Evolutionary conservation across 2,329 filamentous ascomycete genomes (phyloP).

Genomic region (Cryphonectria japonica): DNA sequence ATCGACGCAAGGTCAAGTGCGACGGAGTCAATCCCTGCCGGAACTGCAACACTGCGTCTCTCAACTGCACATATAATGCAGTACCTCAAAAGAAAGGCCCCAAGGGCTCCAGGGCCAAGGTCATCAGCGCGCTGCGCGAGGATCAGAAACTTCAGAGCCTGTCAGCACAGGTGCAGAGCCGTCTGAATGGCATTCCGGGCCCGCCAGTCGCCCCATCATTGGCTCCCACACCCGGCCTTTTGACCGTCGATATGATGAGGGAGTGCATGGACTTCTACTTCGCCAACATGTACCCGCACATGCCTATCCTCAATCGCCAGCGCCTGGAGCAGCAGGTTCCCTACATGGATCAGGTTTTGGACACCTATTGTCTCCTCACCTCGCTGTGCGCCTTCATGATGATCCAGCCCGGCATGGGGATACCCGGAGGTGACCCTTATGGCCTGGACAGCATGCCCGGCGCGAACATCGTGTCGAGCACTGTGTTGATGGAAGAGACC

Average conservation of each 20-base stretch:
- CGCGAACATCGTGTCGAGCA: conserved; percentile 65
- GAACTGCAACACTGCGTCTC: conserved; percentile 69
- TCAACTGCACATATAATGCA: conserved; percentile 74
- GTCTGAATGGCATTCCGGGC: conserved; percentile 58
- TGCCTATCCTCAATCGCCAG: conserved; percentile 64
- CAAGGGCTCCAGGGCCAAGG: conserved; percentile 74
- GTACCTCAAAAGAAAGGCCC: conserved; percentile 78
- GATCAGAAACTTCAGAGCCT: conserved; percentile 69
- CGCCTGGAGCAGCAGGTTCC: conserved; percentile 61
- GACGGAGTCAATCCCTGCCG: conserved; percentile 72
- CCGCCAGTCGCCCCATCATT: conserved; percentile 52
- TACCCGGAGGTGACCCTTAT: conserved; percentile 60
- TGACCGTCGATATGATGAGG: conserved; percentile 66
- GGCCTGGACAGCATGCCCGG: conserved; percentile 60
- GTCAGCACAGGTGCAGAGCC: conserved; percentile 63
- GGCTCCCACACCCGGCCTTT: conserved; percentile 61
- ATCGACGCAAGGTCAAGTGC: conserved; percentile 76
- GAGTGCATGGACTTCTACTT: conserved; percentile 72
- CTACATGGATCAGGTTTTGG: conserved; percentile 64
- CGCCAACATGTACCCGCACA: conserved; percentile 65
- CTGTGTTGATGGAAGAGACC: conserved; percentile 69
- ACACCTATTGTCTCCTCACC: conserved; percentile 66
- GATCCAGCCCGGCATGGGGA: conserved; percentile 69
- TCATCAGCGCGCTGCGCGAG: conserved; percentile 73
- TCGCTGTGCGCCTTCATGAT: conserved; percentile 70